Evolutionary conservation across 2,329 filamentous ascomycete genomes (phyloP).

Genomic region (Epichloe gansuensis): DNA sequence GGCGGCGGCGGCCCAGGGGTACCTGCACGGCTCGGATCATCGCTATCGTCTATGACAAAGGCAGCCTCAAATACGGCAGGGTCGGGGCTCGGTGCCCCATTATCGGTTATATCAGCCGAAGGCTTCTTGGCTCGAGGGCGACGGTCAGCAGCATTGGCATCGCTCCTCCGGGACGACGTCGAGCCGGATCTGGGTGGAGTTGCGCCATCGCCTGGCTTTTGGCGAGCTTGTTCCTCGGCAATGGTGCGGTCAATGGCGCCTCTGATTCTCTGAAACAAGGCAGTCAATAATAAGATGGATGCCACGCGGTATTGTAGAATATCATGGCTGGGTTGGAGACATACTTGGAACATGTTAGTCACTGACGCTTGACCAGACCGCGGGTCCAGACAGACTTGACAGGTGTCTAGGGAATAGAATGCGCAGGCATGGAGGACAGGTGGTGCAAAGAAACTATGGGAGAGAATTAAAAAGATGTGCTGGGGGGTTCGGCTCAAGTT

Average conservation of each 20-base stretch:
- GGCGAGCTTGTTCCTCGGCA: constrained; percentile 80
- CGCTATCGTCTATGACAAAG: constrained; percentile 77
- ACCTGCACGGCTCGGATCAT: constrained; percentile 48
- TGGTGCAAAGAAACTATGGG: neutral
- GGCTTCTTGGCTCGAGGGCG: constrained; percentile 29
- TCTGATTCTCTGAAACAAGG: constrained; percentile 48
- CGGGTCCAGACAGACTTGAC: neutral
- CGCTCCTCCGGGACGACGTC: constrained; percentile 28
- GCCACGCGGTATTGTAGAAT: neutral
- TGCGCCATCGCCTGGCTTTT: constrained; percentile 40
- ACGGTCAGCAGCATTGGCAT: constrained; percentile 16
- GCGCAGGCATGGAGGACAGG: constrained; percentile 1
- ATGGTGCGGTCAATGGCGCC: constrained; percentile 79
- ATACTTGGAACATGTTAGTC: constrained; percentile 21
- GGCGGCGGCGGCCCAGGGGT: constrained; percentile 38
- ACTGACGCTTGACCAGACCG: neutral
- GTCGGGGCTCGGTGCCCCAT: constrained; percentile 48
- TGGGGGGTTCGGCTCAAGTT: too few species aligned
- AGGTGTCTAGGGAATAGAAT: neutral
- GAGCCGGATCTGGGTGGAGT: constrained; percentile 27
- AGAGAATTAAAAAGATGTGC: neutral
- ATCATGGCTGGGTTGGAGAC: constrained; percentile 6
- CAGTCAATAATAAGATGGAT: constrained; percentile 1
- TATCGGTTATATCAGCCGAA: constrained; percentile 25
- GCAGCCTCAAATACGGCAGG: constrained; percentile 79